Percentiles rank a stretch among this genome's conserved stretches.
Evolutionary conservation across 495 filamentous ascomycete genomes (phyloP).

Genomic region (Lentithecium fluviatile): DNA sequence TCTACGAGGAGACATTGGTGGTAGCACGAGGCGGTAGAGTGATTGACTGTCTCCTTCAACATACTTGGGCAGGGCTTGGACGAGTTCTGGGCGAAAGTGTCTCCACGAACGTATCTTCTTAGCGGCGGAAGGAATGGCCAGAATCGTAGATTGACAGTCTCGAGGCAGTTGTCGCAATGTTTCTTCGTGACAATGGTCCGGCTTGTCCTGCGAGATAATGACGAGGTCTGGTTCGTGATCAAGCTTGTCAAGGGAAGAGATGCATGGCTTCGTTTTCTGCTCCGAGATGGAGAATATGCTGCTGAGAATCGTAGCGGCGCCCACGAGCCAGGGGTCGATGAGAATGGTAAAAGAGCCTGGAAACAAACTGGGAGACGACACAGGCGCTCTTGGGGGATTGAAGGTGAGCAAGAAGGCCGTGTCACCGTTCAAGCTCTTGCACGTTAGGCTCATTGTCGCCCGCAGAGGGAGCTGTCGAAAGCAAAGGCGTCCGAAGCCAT

Average conservation of each 20-base stretch:
- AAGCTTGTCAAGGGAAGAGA: constrained; percentile 60
- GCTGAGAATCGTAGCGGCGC: constrained; percentile 59
- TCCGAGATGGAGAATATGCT: constrained; percentile 59
- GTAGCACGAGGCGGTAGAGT: constrained; percentile 51
- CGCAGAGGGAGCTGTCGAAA: constrained; percentile 5
- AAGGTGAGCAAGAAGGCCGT: constrained; percentile 69
- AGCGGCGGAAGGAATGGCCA: constrained; percentile 64
- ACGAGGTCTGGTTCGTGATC: constrained; percentile 61
- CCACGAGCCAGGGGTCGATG: constrained; percentile 70
- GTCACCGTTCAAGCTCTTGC: constrained; percentile 69
- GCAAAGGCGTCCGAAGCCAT: constrained; percentile 8
- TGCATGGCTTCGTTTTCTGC: constrained; percentile 45
- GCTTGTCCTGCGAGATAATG: constrained; percentile 67
- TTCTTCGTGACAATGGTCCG: constrained; percentile 67
- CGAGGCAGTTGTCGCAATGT: constrained; percentile 62
- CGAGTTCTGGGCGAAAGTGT: constrained; percentile 57
- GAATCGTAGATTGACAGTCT: constrained; percentile 55
- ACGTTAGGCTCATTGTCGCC: constrained; percentile 59
- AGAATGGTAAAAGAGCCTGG: constrained; percentile 62
- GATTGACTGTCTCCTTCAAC: constrained; percentile 45
- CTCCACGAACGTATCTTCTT: constrained; percentile 62
- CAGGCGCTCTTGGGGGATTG: constrained; percentile 47
- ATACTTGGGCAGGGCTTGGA: constrained; percentile 55
- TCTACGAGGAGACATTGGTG: constrained; percentile 48
- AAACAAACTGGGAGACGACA: constrained; percentile 40